Conservation (phyloP, 306 rosid genomes). For the Potentilla sterilis region DNA sequence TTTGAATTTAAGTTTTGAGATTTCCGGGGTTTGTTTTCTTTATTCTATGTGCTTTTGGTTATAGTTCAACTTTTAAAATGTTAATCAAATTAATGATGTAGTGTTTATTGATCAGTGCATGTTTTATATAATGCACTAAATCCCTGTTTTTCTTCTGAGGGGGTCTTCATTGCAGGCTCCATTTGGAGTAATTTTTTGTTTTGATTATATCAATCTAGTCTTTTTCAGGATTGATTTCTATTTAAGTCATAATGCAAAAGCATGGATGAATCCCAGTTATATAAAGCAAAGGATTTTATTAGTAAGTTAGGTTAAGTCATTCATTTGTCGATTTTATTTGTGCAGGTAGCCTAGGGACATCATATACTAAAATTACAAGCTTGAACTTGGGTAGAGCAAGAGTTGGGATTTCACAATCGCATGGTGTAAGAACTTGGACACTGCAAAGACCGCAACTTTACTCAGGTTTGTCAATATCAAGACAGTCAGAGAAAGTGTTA, state of each 20-base stretch:
- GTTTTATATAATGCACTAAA: neutral
- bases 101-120: neutral
- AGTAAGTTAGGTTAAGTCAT: neutral
- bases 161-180: neutral
- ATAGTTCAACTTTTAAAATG: neutral
- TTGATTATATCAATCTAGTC: neutral
- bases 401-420: constrained; percentile 34
- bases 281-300: constrained; percentile 20
- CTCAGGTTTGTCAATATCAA: constrained; percentile 45
- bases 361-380: constrained; percentile 44
- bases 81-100: neutral
- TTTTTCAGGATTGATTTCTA: neutral
- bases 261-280: neutral
- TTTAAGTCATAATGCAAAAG: neutral
- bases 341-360: constrained; percentile 65
- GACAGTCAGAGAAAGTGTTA: constrained; percentile 30
- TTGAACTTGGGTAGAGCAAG: constrained; percentile 40
- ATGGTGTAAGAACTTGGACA: constrained; percentile 51
- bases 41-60: neutral
- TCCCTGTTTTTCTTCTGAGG: neutral
- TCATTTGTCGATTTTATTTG: constrained; percentile 8
- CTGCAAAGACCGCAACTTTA: constrained; percentile 39
- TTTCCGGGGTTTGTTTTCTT: neutral
- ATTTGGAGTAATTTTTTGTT: neutral
- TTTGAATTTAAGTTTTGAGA: constrained; percentile 12